Conservation (phyloP, 75 land plant genomes). For the Cunninghamia lanceolata region DNA sequence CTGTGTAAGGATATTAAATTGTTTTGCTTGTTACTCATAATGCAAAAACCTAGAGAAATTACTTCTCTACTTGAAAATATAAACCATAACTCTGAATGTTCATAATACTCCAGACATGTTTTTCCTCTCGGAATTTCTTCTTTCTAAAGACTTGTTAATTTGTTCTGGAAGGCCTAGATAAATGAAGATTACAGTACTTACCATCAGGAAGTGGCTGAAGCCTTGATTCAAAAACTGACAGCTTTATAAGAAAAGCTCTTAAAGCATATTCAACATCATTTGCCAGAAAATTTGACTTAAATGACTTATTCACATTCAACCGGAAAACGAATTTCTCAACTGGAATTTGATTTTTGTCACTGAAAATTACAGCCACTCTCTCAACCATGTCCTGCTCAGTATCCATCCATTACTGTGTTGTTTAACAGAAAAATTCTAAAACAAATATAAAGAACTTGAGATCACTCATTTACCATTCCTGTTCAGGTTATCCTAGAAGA, state of each 20-base stretch:
- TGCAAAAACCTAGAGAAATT: background rate
- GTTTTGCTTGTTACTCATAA: background rate
- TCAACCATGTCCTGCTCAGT: conserved; percentile 69
- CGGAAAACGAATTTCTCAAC: conserved; percentile 79
- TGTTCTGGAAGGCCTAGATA: background rate
- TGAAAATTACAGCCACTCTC: conserved; percentile 74
- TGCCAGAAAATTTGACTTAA: conserved; percentile 29
- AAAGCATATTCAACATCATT: conserved; percentile 59
- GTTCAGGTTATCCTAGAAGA: background rate
- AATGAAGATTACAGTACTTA: conserved; percentile 13
- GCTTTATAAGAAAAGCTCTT: conserved; percentile 75
- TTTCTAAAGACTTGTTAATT: background rate
- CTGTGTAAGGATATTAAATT: conserved; percentile 20
- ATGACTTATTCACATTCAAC: conserved; percentile 46
- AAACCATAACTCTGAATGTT: background rate
- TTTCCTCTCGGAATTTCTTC: background rate
- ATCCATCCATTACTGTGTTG: background rate
- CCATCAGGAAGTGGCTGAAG: conserved; percentile 67
- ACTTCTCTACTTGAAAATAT: background rate
- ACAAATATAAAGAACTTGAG: background rate
- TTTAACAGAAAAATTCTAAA: background rate
- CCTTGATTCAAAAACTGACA: conserved; percentile 48
- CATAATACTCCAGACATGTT: background rate
- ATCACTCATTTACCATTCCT: background rate
- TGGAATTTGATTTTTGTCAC: conserved; percentile 45